A percentile compares a stretch with the other conserved stretches of the same genome.
These are phyloP conservation scores for Pichia terricola DNA, from an alignment of 1,139 yeast genomes.

Conservation along the genomic window DNA sequence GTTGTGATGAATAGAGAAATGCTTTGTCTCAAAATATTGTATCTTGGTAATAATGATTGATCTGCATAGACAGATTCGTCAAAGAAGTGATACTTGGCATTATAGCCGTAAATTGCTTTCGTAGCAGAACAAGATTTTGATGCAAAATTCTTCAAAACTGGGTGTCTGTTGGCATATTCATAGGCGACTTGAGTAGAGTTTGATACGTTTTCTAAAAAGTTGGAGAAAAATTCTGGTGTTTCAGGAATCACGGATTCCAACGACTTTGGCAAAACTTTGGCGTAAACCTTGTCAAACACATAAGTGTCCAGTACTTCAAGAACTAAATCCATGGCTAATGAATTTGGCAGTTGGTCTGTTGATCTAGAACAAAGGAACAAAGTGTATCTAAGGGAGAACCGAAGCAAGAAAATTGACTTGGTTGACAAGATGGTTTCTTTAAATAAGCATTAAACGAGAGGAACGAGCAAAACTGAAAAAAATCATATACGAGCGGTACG, in stretches of 20 bases:
- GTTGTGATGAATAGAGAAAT: conserved; percentile 62
- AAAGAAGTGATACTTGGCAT: conserved; percentile 36
- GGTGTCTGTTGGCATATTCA: conserved; percentile 15
- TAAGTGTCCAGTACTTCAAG: conserved; percentile 69
- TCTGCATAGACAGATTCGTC: conserved; percentile 44
- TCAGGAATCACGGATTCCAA: conserved; percentile 30
- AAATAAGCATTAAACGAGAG: no score
- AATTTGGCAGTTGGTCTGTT: no score
- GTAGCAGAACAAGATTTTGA: background rate
- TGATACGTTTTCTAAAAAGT: conserved; percentile 18
- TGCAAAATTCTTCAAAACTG: conserved; percentile 13
- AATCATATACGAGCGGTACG: no score
- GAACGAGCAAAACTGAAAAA: no score
- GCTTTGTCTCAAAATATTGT: conserved; percentile 62
- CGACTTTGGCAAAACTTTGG: conserved; percentile 45
- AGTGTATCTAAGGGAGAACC: no score
- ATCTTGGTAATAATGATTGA: conserved; percentile 59
- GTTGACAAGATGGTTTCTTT: no score
- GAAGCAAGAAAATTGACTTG: no score
- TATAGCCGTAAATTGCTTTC: conserved; percentile 32
- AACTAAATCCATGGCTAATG: conserved; percentile 67
- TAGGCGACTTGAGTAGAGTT: conserved; percentile 19
- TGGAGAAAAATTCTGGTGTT: conserved; percentile 22
- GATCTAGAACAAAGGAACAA: no score
- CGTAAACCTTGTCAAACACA: conserved; percentile 63